A percentile compares a stretch with the other conserved stretches of the same genome.
phyloP scores from a whole-genome alignment of 805 yeast genomes.

The Pichia scutulata region DNA sequence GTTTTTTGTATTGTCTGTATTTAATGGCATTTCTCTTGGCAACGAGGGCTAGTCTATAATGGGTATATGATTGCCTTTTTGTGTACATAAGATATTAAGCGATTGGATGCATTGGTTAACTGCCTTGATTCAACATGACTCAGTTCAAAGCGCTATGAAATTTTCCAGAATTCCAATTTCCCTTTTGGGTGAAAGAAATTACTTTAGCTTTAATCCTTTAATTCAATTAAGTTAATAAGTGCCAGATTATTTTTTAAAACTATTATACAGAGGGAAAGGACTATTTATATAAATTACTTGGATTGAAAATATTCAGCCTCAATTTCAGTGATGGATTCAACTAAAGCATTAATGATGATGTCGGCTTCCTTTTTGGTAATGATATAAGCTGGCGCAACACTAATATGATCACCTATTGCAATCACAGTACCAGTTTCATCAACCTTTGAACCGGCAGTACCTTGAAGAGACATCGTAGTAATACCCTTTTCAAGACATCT shows the following conservation, averaged over 20 bases:
- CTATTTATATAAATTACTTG: not conserved
- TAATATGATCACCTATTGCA: constrained; percentile 24
- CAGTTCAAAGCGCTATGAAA: not conserved
- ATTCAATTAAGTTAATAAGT: too few species aligned
- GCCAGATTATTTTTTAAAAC: not conserved
- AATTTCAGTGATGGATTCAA: constrained; percentile 14
- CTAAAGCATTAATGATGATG: constrained; percentile 27
- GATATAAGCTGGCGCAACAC: constrained; percentile 39
- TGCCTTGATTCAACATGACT: not conserved
- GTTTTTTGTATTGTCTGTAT: not conserved
- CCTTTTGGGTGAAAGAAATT: too few species aligned
- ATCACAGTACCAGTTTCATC: constrained; percentile 28
- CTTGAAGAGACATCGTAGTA: constrained; percentile 34
- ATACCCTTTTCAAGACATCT: constrained; percentile 35
- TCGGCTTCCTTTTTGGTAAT: constrained; percentile 34
- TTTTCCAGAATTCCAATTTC: not conserved
- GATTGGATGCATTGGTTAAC: not conserved
- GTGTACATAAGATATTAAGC: not conserved
- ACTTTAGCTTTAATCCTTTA: too few species aligned
- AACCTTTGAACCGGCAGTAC: constrained; percentile 32
- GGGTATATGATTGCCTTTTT: not conserved
- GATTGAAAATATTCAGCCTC: constrained; percentile 14
- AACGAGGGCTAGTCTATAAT: not conserved
- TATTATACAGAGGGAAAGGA: not conserved
- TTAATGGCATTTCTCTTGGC: too few species aligned